Evolutionary conservation across 2,329 filamentous ascomycete species (phyloP).

Genomic region (Colletotrichum liriopes): DNA sequence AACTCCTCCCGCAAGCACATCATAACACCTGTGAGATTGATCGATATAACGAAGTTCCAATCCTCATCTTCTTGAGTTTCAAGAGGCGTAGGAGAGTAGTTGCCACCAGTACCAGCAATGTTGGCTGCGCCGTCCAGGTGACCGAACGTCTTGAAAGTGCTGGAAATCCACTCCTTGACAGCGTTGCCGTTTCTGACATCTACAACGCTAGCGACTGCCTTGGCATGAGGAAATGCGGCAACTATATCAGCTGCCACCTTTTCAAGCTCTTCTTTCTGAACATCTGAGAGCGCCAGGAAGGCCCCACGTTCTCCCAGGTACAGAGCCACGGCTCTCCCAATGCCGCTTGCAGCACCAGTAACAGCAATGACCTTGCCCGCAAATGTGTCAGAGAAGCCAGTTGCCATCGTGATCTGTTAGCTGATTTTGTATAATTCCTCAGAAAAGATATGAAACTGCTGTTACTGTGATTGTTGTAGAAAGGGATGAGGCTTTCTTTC

Average conservation of each 20-base stretch:
- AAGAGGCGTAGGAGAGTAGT: conserved; percentile 35
- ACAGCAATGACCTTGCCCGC: conserved; percentile 61
- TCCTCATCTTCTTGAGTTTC: conserved; percentile 45
- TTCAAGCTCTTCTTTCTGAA: conserved; percentile 55
- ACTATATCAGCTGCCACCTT: conserved; percentile 21
- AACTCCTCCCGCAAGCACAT: conserved; percentile 50
- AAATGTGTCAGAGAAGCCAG: too few relatives aligned
- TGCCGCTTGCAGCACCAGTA: conserved; percentile 64
- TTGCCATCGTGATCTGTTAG: too few relatives aligned
- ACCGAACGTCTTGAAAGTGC: conserved; percentile 50
- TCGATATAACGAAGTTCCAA: conserved; percentile 47
- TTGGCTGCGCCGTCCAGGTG: conserved; percentile 56
- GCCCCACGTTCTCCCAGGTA: conserved; percentile 61
- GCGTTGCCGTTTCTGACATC: conserved; percentile 51
- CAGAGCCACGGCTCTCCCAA: conserved; percentile 62
- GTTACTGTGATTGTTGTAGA: too few relatives aligned
- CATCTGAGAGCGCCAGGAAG: conserved; percentile 63
- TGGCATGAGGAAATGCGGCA: not conserved
- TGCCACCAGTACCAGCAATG: conserved; percentile 52
- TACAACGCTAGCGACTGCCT: conserved; percentile 32
- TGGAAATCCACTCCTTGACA: conserved; percentile 53
- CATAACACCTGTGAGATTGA: conserved; percentile 50
- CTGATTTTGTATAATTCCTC: too few relatives aligned
- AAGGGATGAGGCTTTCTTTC: too few relatives aligned
- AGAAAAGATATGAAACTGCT: too few relatives aligned